Percentiles rank a stretch among this genome's conserved stretches.
Evolutionary conservation across 2,329 filamentous ascomycete genomes (phyloP).

Genomic region (Cladophialophora psammophila): DNA sequence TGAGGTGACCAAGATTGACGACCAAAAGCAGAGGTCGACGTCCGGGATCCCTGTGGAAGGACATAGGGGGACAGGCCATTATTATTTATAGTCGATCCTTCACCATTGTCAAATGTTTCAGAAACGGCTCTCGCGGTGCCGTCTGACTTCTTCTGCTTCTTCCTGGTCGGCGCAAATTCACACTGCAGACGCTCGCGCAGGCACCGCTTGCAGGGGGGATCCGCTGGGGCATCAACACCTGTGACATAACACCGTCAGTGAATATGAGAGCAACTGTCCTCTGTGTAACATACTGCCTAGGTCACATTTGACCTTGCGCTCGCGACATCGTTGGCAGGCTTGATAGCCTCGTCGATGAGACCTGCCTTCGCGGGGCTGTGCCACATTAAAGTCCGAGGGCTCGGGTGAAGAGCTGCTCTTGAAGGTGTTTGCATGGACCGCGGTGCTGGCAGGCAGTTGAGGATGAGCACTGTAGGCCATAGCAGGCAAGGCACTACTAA

Average conservation of each 20-base stretch:
- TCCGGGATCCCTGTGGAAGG: slow-evolving; percentile 11
- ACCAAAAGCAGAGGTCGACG: slow-evolving; percentile 19
- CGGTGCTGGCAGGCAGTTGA: slow-evolving; percentile 23
- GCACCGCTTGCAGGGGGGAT: slow-evolving; percentile 92
- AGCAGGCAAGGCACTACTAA: slow-evolving; percentile 12
- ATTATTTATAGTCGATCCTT: slow-evolving; percentile 14
- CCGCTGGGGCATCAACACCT: slow-evolving; percentile 87
- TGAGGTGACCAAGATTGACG: slow-evolving; percentile 29
- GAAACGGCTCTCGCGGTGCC: slow-evolving; percentile 33
- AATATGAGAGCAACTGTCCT: slow-evolving; percentile 15
- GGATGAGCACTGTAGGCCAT: slow-evolving; percentile 31
- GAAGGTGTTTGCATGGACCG: slow-evolving; percentile 19
- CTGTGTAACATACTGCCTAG: slow-evolving; percentile 51
- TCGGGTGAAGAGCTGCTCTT: slow-evolving; percentile 42
- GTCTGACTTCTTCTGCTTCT: slow-evolving; percentile 76
- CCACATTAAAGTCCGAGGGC: slow-evolving; percentile 46
- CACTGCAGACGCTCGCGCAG: slow-evolving; percentile 95
- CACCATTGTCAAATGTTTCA: slow-evolving; percentile 10
- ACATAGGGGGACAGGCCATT: slow-evolving; percentile 12
- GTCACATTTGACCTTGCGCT: slow-evolving; percentile 59
- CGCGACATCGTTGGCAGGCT: slow-evolving; percentile 58
- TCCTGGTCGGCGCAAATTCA: slow-evolving; percentile 91
- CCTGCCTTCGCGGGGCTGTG: slow-evolving; percentile 23
- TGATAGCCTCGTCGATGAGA: slow-evolving; percentile 57
- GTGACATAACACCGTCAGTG: slow-evolving; percentile 34